These are phyloP conservation scores for Venustampulla echinocandica DNA, from an alignment of 495 filamentous ascomycete genomes.

Conservation along the genomic window DNA sequence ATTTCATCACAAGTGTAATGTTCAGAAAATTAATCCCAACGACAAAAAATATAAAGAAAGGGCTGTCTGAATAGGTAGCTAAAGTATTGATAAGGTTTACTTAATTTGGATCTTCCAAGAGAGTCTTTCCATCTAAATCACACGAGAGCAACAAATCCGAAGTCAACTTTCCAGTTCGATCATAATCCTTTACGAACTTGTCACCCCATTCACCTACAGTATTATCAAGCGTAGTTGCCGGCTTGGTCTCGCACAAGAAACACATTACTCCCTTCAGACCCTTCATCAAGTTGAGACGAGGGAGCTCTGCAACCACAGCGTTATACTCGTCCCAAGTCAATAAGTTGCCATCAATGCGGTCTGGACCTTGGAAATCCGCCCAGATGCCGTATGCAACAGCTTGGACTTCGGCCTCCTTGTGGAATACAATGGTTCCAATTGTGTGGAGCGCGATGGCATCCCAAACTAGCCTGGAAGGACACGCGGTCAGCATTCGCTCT, in stretches of 20 bases:
- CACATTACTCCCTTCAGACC: conserved; percentile 3
- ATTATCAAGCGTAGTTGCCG: conserved; percentile 3
- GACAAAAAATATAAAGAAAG: too few relatives aligned
- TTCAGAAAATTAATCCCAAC: too few relatives aligned
- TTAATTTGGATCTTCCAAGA: conserved; percentile 5
- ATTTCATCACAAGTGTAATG: too few relatives aligned
- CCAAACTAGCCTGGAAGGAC: conserved; percentile 31
- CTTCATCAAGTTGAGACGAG: conserved; percentile 2
- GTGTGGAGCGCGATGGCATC: conserved; percentile 47
- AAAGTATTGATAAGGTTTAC: too few relatives aligned
- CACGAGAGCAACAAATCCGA: conserved; percentile 2
- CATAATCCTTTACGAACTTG: conserved; percentile 2
- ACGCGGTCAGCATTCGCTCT: not conserved
- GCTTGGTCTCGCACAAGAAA: conserved; percentile 1
- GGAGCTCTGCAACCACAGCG: conserved; percentile 3
- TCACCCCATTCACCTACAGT: conserved; percentile 7
- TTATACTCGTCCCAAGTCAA: conserved; percentile 13
- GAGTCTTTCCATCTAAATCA: conserved; percentile 7
- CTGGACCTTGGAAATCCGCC: conserved; percentile 39
- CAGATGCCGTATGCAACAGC: conserved; percentile 31
- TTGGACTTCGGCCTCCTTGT: conserved; percentile 39
- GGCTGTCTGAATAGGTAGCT: too few relatives aligned
- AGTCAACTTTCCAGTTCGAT: not conserved
- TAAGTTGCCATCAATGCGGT: not conserved
- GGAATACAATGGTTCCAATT: conserved; percentile 28